Conservation (phyloP, 2,329 filamentous ascomycete species). For the Stromatinia cepivora region DNA sequence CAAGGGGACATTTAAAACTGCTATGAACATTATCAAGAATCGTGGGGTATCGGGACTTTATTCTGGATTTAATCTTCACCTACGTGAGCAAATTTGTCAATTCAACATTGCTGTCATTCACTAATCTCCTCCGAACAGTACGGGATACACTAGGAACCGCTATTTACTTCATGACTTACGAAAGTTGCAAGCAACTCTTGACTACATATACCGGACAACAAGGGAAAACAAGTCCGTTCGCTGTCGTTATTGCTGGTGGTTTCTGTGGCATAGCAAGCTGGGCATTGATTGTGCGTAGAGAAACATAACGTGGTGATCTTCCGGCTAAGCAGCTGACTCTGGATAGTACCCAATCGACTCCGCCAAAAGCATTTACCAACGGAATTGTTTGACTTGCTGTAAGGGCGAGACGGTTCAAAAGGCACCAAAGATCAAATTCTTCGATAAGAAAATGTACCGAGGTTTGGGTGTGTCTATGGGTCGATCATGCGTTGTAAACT, state of each 20-base stretch:
- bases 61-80: slow-evolving; percentile 75
- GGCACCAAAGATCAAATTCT: slow-evolving; percentile 72
- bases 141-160: slow-evolving; percentile 80
- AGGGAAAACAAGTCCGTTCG: slow-evolving; percentile 74
- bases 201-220: slow-evolving; percentile 71
- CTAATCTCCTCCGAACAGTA: slow-evolving; percentile 49
- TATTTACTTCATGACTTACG: slow-evolving; percentile 88
- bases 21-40: slow-evolving; percentile 74
- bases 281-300: slow-evolving; percentile 49
- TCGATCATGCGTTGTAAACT: slow-evolving; percentile 79
- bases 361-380: slow-evolving; percentile 82
- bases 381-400: slow-evolving; percentile 71
- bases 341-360: slow-evolving; percentile 65
- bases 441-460: slow-evolving; percentile 76
- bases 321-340: slow-evolving; percentile 14
- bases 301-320: not conserved
- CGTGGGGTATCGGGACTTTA: slow-evolving; percentile 74
- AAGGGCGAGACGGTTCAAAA: slow-evolving; percentile 64
- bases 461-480: slow-evolving; percentile 81
- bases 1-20: slow-evolving; percentile 74
- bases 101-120: not conserved
- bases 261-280: slow-evolving; percentile 82
- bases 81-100: slow-evolving; percentile 59
- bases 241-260: slow-evolving; percentile 75
- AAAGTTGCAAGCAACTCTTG: slow-evolving; percentile 79